Base-by-base conservation (phyloP, 1,284 basidiomycete species). In the Ceratobasidium sp. region DNA sequence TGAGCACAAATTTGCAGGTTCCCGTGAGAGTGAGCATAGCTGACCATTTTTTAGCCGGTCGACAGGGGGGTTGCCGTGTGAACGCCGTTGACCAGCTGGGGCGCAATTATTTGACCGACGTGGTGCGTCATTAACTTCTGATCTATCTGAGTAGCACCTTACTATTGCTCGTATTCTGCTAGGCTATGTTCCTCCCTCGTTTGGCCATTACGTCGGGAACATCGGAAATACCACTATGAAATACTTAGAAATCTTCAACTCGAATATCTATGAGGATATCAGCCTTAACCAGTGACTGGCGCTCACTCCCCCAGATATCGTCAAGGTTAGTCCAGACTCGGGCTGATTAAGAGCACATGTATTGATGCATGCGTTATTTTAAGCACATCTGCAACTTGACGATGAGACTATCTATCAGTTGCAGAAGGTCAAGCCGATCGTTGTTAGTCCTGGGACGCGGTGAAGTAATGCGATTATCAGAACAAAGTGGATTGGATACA, bases 11-110 rank as follows among this genome's bases (percentile, higher is more conserved):
- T 20, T 17, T 45, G 42, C 4, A 20, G 6, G 17, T 45, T 6
- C 15, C 12, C 29, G 22, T 50, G 47, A 50, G 22, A 6, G 22
- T 27, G 6, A n/a, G 6, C 22, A 25, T 27, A 15, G 42, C 42
- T 45, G 42, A 45, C 42, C n/a, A n/a, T n/a, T n/a, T n/a, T 15
- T 50, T 50, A 25, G 7, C 12, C 15, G 43, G 43, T 6, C 43
- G 5, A 3, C 25, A 89, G 86, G 89, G 89, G 29, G 79, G 80
- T 8, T 85, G 85, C 1, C 86, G 89, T 77, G 79, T 92, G 42
- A 83, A 87, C 0, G 78, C 86, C 0, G 83, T 91, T 13, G 85
- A 88, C 74, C 68, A 81, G 0, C 78, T 87, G 0, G 89, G 90
- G 1, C 82, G 81, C 70, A 90, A 87, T 76, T 89, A 83, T 72